Evolutionary conservation across 2,329 filamentous ascomycete species (phyloP), one percentile per base, ranked within the genome.

Genomic region (Clonostachys sp.): DNA sequence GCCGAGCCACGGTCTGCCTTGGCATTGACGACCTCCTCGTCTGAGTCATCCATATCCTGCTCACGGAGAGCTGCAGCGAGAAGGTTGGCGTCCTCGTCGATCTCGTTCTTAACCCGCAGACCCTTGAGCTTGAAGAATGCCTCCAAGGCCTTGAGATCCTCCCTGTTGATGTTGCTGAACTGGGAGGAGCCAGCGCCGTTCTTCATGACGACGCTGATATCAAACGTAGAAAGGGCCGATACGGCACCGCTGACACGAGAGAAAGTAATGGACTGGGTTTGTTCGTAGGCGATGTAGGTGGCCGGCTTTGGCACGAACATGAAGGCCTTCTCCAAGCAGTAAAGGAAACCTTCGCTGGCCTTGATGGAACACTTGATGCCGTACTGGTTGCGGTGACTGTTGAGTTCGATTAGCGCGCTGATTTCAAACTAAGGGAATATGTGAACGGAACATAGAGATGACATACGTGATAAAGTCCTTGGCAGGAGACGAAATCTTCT

Each of bases 301-400:
- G 94, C 91, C 2, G 94, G 94, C 73, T 99, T 99, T 34, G 94
- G 94, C 14, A 99, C 94, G 66, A 99, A 99, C 82, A 99, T 95
- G 68, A 99, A 95, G 8, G 91, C 92, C 72, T 96, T 96, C 70
- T 99, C 94, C 56, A 99, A 74, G 65, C 91, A 96, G 80, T 95
- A 99, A 45, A 99, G 75, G 63, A 96, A 91, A 51, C 95, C 94
- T 72, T 99, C 94, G 67, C 95, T 96, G 46, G 95, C 95, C 72
- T 99, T 99, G 81, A 99, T 96, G n/a, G 91, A 95, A 70, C 94
- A 99, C 73, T 99, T 99, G 70, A 99, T 95, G 49, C 94, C 94
- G 56, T 86, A 89, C 67, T 96, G 91, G 60, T 87, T 84, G 64
- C 96, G 91, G 71, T 97, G 94, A 56, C 88, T 82, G 45, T 30